Conservation (phyloP, 2,329 filamentous ascomycete species). For the Zymoseptoria tritici region DNA sequence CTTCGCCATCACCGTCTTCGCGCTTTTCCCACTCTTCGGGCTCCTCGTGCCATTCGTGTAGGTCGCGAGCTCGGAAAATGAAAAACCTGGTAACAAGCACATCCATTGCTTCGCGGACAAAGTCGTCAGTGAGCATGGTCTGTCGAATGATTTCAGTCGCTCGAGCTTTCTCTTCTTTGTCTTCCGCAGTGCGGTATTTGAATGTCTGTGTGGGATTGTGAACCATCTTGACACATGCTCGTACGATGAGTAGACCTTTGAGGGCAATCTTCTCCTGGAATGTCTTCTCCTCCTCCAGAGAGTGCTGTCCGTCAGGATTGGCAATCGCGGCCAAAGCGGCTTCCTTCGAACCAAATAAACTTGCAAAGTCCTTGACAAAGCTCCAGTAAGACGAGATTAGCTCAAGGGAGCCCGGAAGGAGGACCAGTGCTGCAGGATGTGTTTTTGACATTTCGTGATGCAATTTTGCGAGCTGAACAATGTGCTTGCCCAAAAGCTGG, state of each 20-base stretch:
- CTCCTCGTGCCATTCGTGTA: constrained; percentile 88
- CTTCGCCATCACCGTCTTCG: constrained; percentile 75
- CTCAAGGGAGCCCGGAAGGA: constrained; percentile 70
- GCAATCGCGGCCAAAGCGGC: constrained; percentile 32
- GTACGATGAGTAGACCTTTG: constrained; percentile 73
- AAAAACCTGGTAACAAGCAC: constrained; percentile 81
- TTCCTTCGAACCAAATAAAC: constrained; percentile 56
- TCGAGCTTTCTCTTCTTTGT: constrained; percentile 66
- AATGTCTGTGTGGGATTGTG: constrained; percentile 76
- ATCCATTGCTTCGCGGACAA: constrained; percentile 76
- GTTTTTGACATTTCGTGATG: constrained; percentile 76
- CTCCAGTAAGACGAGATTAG: constrained; percentile 81
- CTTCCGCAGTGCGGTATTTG: constrained; percentile 67
- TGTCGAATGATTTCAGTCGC: constrained; percentile 63
- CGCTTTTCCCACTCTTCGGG: constrained; percentile 92
- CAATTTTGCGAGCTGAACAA: constrained; percentile 84
- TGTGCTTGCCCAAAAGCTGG: constrained; percentile 67
- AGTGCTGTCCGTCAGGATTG: constrained; percentile 33
- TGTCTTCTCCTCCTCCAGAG: constrained; percentile 32
- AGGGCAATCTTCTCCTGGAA: constrained; percentile 67
- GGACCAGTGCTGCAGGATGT: constrained; percentile 75
- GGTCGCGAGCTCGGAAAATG: constrained; percentile 73
- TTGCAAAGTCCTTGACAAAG: constrained; percentile 67
- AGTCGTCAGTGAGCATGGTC: constrained; percentile 65
- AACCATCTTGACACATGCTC: constrained; percentile 77